Base-by-base conservation (phyloP, 148 eudicot genomes). In the Cornus kousa region DNA sequence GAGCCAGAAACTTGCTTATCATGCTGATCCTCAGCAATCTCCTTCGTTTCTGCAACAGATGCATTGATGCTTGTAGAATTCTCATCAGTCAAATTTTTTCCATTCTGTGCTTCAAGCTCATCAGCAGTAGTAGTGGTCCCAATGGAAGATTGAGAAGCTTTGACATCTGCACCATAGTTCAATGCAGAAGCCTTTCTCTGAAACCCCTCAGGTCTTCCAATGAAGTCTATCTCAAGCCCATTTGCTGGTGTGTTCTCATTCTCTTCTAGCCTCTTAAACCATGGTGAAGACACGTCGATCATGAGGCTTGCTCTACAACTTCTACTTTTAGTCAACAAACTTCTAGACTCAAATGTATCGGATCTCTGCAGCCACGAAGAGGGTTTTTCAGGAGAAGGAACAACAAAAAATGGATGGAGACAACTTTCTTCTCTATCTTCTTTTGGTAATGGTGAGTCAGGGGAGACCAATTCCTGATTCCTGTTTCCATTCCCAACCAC, bases 141-240 rank as follows among this genome's bases (percentile, higher is more conserved):
- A 16, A 67, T 32, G 32, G 87, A 82, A 71, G 77, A 77, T 43
- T 70, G 79, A 76, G 88, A 74, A 74, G 72, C 74, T 76, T 81
- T 88, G 81, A 40, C 77, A 20, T 82, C 81, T 16, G 75, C 75
- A 79, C 77, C 85, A 79, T 68, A 80, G 57, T 65, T 82, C 70
- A 87, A 66, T 70, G 77, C 78, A 88, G 87, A 86, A 76, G 79
- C 74, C 82, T 86, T 85, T 81, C 68, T 79, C 59, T 77, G 88
- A 59, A 77, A 68, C 81, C 85, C 86, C 70, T 84, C 79, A 70
- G 87, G 82, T 78, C 77, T 82, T 71, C 81, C 85, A 79, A 39
- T 72, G 79, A 73, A 82, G 16, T 82, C 80, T 67, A 70, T 83
- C 50, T 83, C 86, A 33, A 80, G 75, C 70, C 77, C 85, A 72